phyloP scores from a whole-genome alignment of 2,329 filamentous ascomycete species.

The Ophiocordyceps unilateralis region DNA sequence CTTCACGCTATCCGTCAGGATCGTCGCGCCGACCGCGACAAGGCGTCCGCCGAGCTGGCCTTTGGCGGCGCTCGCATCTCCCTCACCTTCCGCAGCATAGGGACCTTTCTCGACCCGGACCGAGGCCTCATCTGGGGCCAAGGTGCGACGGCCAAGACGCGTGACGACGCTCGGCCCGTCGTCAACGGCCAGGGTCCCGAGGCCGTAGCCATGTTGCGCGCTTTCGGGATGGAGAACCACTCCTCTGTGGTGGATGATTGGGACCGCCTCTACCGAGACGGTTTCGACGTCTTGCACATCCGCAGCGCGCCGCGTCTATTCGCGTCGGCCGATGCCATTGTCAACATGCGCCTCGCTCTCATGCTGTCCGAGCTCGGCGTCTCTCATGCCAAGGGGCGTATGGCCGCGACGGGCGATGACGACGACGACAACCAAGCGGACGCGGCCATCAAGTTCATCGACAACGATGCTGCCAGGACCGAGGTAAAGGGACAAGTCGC shows the following conservation, averaged over 20 bases:
- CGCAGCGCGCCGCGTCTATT: conserved; percentile 33
- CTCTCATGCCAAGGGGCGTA: conserved; percentile 26
- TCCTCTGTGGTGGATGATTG: conserved; percentile 54
- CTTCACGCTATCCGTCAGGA: conserved; percentile 85
- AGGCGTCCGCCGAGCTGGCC: conserved; percentile 51
- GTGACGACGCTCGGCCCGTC: conserved; percentile 40
- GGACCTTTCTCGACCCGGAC: conserved; percentile 59
- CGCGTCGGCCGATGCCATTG: conserved; percentile 25
- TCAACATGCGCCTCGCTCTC: conserved; percentile 31
- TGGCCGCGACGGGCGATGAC: conserved; percentile 5
- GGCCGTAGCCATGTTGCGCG: conserved; percentile 51
- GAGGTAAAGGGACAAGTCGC: conserved; percentile 30
- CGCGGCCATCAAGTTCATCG: conserved; percentile 30
- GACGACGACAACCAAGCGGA: conserved; percentile 1
- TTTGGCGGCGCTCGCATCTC: conserved; percentile 68
- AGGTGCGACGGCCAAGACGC: conserved; percentile 56
- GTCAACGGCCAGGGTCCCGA: conserved; percentile 52
- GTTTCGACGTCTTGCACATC: conserved; percentile 71
- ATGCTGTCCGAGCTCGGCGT: conserved; percentile 32
- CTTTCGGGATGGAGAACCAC: conserved; percentile 78
- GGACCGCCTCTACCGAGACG: conserved; percentile 56
- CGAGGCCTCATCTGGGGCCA: conserved; percentile 72
- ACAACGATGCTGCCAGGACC: conserved; percentile 32
- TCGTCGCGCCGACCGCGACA: conserved; percentile 53
- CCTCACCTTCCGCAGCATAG: conserved; percentile 79